Evolutionary conservation across 108 stramenopile species (phyloP).

Genomic region (Skeletonema costatum): DNA sequence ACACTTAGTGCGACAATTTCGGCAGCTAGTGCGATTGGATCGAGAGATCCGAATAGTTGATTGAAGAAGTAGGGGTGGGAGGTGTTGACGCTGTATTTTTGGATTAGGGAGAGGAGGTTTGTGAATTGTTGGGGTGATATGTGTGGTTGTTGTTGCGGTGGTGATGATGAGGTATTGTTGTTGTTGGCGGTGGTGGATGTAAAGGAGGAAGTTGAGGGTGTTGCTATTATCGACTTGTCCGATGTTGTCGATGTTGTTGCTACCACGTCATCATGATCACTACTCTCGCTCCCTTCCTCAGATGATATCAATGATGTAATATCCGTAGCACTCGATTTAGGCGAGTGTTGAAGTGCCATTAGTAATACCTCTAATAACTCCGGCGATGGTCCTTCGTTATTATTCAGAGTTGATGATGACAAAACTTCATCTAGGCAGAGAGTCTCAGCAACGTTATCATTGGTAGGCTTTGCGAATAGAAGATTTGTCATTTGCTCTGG

Average conservation of each 20-base stretch:
- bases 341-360: not conserved
- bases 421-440: conserved; percentile 14
- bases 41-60: conserved; percentile 59
- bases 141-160: not conserved
- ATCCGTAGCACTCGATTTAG: conserved; percentile 9
- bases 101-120: conserved; percentile 34
- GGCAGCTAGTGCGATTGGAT: conserved; percentile 53
- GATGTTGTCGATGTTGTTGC: too few species aligned
- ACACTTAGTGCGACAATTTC: conserved; percentile 41
- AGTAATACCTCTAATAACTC: too few species aligned
- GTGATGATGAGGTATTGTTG: not conserved
- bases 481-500: conserved; percentile 30
- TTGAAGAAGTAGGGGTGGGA: conserved; percentile 61
- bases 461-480: conserved; percentile 25
- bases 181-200: not conserved
- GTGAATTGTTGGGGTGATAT: conserved; percentile 20
- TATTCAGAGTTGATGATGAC: too few species aligned
- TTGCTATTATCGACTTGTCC: too few species aligned
- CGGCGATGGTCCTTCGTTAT: not conserved
- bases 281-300: too few species aligned
- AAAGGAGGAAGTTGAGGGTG: not conserved
- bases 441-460: not conserved
- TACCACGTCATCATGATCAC: too few species aligned
- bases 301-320: not conserved
- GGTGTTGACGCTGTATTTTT: conserved; percentile 53